phyloP scores from a whole-genome alignment of 2,329 filamentous ascomycete genomes.

The Talaromyces sp. region DNA sequence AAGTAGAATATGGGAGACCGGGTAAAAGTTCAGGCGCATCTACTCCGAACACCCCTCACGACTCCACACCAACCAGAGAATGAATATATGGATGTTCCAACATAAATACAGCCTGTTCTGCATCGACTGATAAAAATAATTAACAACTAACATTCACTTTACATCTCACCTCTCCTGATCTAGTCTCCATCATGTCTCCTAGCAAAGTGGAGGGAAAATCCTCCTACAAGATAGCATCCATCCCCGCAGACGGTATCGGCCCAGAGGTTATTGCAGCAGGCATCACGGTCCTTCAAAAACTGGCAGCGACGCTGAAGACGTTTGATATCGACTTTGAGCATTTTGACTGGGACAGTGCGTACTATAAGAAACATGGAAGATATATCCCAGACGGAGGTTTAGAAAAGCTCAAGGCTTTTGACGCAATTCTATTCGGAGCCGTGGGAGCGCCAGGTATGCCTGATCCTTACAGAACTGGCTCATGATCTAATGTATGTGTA shows the following conservation, averaged over 20 bases:
- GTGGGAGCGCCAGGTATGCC: slow-evolving; percentile 51
- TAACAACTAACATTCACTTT: not conserved
- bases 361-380: slow-evolving; percentile 47
- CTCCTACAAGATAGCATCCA: slow-evolving; percentile 53
- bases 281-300: slow-evolving; percentile 55
- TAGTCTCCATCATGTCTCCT: not conserved
- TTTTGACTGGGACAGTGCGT: slow-evolving; percentile 43
- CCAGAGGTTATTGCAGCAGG: slow-evolving; percentile 62
- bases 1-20: not conserved
- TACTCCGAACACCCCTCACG: not conserved
- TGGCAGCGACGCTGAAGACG: slow-evolving; percentile 10
- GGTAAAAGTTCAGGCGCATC: not conserved
- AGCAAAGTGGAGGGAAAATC: not conserved
- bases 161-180: not conserved
- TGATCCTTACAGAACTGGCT: not conserved
- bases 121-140: not conserved
- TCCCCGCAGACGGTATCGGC: slow-evolving; percentile 66
- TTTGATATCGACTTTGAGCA: slow-evolving; percentile 25
- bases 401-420: slow-evolving; percentile 46
- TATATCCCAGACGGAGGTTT: slow-evolving; percentile 51
- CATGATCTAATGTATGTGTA: not conserved
- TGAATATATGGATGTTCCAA: not conserved
- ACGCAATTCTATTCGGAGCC: slow-evolving; percentile 56
- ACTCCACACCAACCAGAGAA: not conserved
- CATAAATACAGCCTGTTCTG: not conserved